Percentiles rank a stretch among this genome's conserved stretches.
phyloP scores from a whole-genome alignment of 495 filamentous ascomycete genomes.

The Talaromyces proteolyticus region DNA sequence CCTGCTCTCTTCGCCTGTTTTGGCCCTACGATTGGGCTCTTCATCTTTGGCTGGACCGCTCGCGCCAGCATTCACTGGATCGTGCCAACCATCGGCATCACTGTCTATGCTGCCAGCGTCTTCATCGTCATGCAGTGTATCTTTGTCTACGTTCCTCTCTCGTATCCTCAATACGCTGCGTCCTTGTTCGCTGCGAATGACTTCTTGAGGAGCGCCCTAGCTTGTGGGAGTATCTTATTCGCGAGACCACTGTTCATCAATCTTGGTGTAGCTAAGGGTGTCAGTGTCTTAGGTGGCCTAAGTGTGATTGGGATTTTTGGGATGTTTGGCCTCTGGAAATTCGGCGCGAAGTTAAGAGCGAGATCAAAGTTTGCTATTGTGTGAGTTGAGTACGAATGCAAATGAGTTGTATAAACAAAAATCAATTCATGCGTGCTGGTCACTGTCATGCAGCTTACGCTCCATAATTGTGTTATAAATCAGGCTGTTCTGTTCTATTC shows the following conservation, averaged over 20 bases:
- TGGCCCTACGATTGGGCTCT: not conserved
- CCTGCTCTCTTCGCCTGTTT: not conserved
- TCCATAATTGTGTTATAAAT: too few relatives aligned
- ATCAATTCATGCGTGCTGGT: too few relatives aligned
- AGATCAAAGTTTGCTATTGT: not conserved
- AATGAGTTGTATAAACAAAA: too few relatives aligned
- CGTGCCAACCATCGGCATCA: slow-evolving; percentile 43
- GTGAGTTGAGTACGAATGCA: too few relatives aligned
- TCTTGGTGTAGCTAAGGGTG: not conserved
- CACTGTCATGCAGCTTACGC: too few relatives aligned
- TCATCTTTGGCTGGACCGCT: not conserved
- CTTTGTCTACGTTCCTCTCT: slow-evolving; percentile 37
- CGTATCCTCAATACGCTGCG: slow-evolving; percentile 12
- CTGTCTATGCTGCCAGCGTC: slow-evolving; percentile 25
- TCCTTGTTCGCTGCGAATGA: slow-evolving; percentile 44
- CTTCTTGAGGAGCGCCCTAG: slow-evolving; percentile 12
- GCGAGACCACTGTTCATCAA: not conserved
- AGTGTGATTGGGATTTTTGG: not conserved
- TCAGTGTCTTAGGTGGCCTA: not conserved
- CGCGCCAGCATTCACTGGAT: slow-evolving; percentile 39
- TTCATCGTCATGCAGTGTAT: slow-evolving; percentile 7
- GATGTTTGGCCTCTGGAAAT: not conserved
- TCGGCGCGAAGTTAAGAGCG: not conserved
- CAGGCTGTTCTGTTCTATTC: too few relatives aligned
- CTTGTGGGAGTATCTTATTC: not conserved